A percentile compares a stretch with the other conserved stretches of the same genome.
These are phyloP conservation scores for Colletotrichum nymphaeae DNA, from an alignment of 2,329 filamentous ascomycete species.

Conservation along the genomic window DNA sequence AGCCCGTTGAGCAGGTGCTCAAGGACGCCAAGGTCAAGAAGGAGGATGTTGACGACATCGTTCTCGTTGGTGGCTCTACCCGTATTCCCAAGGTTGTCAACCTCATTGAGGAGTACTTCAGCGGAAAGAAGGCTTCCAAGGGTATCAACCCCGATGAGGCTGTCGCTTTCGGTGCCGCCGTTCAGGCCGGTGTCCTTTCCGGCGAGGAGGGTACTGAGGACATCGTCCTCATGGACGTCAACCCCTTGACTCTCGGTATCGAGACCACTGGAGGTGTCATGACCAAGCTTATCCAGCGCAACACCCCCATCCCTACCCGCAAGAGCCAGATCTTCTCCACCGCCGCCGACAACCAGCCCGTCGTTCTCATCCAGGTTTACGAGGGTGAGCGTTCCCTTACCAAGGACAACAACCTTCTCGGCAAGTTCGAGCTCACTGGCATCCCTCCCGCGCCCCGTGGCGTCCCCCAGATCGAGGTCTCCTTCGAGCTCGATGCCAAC, in stretches of 20 bases:
- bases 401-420: slow-evolving; percentile 96
- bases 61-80: slow-evolving; percentile 97
- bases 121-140: slow-evolving; percentile 97
- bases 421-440: slow-evolving; percentile 97
- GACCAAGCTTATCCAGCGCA: slow-evolving; percentile 95
- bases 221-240: slow-evolving; percentile 96
- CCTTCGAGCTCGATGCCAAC: slow-evolving; percentile 97
- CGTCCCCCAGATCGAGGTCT: slow-evolving; percentile 97
- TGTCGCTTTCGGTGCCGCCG: slow-evolving; percentile 96
- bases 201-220: slow-evolving; percentile 85
- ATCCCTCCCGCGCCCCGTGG: slow-evolving; percentile 96
- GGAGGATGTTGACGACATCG: slow-evolving; percentile 93
- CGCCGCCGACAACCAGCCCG: slow-evolving; percentile 95
- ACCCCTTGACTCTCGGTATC: slow-evolving; percentile 95
- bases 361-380: slow-evolving; percentile 94
- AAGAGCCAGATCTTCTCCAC: slow-evolving; percentile 99
- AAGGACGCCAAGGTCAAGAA: slow-evolving; percentile 99
- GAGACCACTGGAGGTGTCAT: slow-evolving; percentile 98
- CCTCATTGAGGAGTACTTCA: slow-evolving; percentile 94
- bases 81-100: slow-evolving; percentile 97
- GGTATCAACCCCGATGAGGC: slow-evolving; percentile 99
- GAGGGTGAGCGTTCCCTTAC: slow-evolving; percentile 95
- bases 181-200: slow-evolving; percentile 95
- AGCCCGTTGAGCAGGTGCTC: slow-evolving; percentile 98
- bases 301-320: slow-evolving; percentile 93